Conservation (phyloP, 2,329 filamentous ascomycete genomes). For the Raffaelea ambrosiae region DNA sequence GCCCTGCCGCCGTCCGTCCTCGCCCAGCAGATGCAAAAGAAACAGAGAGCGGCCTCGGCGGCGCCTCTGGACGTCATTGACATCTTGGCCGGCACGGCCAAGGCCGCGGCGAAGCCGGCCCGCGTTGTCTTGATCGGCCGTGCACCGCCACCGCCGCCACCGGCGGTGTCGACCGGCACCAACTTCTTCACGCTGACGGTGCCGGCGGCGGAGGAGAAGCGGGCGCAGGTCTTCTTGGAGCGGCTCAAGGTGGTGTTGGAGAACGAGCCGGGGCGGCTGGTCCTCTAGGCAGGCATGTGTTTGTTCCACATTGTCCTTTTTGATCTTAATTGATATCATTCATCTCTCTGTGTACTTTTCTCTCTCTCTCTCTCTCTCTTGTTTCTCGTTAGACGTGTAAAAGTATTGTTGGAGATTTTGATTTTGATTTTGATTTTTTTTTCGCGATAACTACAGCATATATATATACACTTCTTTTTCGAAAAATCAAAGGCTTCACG, state of each 20-base stretch:
- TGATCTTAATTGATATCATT: too few relatives aligned
- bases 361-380: too few relatives aligned
- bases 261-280: conserved; percentile 66
- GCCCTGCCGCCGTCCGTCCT: conserved; percentile 39
- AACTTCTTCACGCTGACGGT: conserved; percentile 81
- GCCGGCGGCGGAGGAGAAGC: conserved; percentile 68
- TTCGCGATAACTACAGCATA: too few relatives aligned
- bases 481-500: too few relatives aligned
- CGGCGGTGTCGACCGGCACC: conserved; percentile 44
- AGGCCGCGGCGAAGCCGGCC: background rate
- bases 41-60: conserved; percentile 12
- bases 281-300: conserved; percentile 35
- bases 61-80: conserved; percentile 68
- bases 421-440: too few relatives aligned
- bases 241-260: conserved; percentile 79
- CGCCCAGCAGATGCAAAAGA: background rate
- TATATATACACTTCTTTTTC: too few relatives aligned
- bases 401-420: too few relatives aligned
- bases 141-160: conserved; percentile 23
- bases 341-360: too few relatives aligned
- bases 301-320: too few relatives aligned
- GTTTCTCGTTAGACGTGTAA: too few relatives aligned
- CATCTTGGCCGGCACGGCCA: conserved; percentile 32
- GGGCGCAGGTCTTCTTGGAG: conserved; percentile 75
- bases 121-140: conserved; percentile 28